These are phyloP conservation scores for Colletotrichum sp. DNA, from an alignment of 2,329 filamentous ascomycete genomes.

Conservation along the genomic window DNA sequence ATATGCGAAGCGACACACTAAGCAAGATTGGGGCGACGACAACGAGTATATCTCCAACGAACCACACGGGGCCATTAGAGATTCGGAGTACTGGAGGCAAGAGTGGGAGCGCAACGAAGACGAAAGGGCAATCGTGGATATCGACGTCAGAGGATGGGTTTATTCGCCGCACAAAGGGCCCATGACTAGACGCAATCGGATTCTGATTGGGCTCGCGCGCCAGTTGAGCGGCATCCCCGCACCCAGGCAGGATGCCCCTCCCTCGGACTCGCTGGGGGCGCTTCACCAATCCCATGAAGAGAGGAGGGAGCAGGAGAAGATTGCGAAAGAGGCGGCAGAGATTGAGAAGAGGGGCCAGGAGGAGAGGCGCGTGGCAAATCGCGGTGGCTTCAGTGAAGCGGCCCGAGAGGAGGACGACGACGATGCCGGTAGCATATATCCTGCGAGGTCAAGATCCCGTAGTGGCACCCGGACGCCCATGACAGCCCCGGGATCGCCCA, in stretches of 20 bases:
- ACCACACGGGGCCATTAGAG: constrained; percentile 49
- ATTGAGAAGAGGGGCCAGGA: constrained; percentile 75
- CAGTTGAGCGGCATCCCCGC: constrained; percentile 87
- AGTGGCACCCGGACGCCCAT: constrained; percentile 39
- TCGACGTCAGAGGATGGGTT: constrained; percentile 95
- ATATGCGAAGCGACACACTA: constrained; percentile 79
- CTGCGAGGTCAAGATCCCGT: constrained; percentile 26
- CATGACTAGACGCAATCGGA: constrained; percentile 83
- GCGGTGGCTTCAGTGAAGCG: constrained; percentile 76
- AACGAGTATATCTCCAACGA: constrained; percentile 37
- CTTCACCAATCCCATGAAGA: constrained; percentile 52
- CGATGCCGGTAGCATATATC: constrained; percentile 35
- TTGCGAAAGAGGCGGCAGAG: constrained; percentile 75
- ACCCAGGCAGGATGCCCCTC: constrained; percentile 47
- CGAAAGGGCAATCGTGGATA: constrained; percentile 85
- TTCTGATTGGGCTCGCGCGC: constrained; percentile 85
- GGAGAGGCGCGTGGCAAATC: constrained; percentile 73
- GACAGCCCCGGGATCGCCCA: constrained; percentile 49
- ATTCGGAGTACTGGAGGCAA: constrained; percentile 76
- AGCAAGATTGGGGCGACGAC: constrained; percentile 40
- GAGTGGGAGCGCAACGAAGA: constrained; percentile 84
- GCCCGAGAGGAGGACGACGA: constrained; percentile 53
- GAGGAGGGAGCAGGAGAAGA: constrained; percentile 64
- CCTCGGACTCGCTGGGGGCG: constrained; percentile 24
- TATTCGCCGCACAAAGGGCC: constrained; percentile 86